Percentiles rank a stretch among this genome's conserved stretches.
Conservation (phyloP, 108 stramenopile species). For the Hondaea fermentalgiana region DNA sequence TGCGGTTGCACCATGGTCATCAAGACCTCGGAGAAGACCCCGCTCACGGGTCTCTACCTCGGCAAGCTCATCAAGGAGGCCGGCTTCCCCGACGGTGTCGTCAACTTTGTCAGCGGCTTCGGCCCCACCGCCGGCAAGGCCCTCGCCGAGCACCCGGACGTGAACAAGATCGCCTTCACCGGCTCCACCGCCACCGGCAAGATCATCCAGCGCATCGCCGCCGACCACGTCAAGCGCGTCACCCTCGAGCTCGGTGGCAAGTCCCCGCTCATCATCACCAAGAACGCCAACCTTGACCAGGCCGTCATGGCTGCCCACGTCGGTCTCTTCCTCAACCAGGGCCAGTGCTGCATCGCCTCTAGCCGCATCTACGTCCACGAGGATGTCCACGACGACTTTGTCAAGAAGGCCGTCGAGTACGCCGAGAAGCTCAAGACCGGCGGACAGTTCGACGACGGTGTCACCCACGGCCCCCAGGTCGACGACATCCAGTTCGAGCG, state of each 20-base stretch:
- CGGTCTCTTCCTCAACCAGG: slow-evolving; percentile 57
- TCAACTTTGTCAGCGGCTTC: slow-evolving; percentile 67
- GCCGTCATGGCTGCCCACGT: slow-evolving; percentile 44
- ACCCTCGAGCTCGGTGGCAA: slow-evolving; percentile 78
- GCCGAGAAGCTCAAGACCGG: neutral
- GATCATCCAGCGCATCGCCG: slow-evolving; percentile 40
- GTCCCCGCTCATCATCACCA: slow-evolving; percentile 34
- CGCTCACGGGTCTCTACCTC: slow-evolving; percentile 60
- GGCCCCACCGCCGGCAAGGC: slow-evolving; percentile 59
- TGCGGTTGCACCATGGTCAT: slow-evolving; percentile 79
- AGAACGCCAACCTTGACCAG: slow-evolving; percentile 36
- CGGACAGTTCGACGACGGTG: neutral
- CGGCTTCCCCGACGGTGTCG: slow-evolving; percentile 73
- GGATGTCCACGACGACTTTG: slow-evolving; percentile 42
- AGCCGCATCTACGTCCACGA: slow-evolving; percentile 63
- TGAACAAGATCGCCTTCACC: slow-evolving; percentile 76
- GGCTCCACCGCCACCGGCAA: slow-evolving; percentile 40
- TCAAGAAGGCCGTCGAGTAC: slow-evolving; percentile 7
- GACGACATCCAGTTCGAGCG: slow-evolving; percentile 32
- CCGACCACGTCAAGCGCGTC: slow-evolving; percentile 41
- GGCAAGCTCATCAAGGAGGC: slow-evolving; percentile 61
- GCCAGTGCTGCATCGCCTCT: slow-evolving; percentile 71
- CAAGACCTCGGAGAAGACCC: slow-evolving; percentile 84
- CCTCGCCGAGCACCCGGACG: slow-evolving; percentile 37
- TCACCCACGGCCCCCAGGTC: slow-evolving; percentile 45